Evolutionary conservation across 2,329 filamentous ascomycete species (phyloP), one percentile per base, ranked within the genome.

Genomic region (Botrytis medusae): DNA sequence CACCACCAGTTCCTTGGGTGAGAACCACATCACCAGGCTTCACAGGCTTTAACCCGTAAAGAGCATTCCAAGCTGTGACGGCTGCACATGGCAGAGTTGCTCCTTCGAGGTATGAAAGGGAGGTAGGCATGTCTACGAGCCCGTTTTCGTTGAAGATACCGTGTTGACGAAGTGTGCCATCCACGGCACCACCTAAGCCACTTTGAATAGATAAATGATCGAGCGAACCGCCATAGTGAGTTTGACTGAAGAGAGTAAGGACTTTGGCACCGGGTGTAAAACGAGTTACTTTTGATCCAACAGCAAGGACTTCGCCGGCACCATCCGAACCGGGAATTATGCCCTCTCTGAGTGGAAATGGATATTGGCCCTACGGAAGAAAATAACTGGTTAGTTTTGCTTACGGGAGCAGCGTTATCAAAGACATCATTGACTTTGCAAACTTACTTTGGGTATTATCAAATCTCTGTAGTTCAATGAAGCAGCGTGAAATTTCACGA

Each of bases 191-290:
- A 63, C 90, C 90, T 1, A 91, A 82, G n/a, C 88, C 88, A 2
- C 86, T 87, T 0, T 74, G 67, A 1, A 79, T 72, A 6, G 79
- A 80, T 42, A 62, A 61, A 1, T 63, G 51, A 42, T 75, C 74
- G 40, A 81, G 69, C n/a, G 74, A 69, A 29, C 80, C 79, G 16
- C 74, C 75, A 1, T 79, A 63, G 59, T 82, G 80, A 0, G 87
- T 87, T 76, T 86, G 84, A 75, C 84, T 83, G 61, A 91, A 89
- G 20, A 92, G 84, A 7, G 88, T 89, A 57, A 90, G 85, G 70
- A 87, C 83, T 79, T 88, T 91, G 51, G 86, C 84, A 59, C 85
- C 89, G 74, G 88, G 86, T 74, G 90, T 83, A 70, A 89, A 86
- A 12, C 91, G 84, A 0, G 84, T 85, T 51, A 89, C 90, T 73